phyloP scores from a whole-genome alignment of 768 basidiomycete genomes.

The Naganishia kalamii region DNA sequence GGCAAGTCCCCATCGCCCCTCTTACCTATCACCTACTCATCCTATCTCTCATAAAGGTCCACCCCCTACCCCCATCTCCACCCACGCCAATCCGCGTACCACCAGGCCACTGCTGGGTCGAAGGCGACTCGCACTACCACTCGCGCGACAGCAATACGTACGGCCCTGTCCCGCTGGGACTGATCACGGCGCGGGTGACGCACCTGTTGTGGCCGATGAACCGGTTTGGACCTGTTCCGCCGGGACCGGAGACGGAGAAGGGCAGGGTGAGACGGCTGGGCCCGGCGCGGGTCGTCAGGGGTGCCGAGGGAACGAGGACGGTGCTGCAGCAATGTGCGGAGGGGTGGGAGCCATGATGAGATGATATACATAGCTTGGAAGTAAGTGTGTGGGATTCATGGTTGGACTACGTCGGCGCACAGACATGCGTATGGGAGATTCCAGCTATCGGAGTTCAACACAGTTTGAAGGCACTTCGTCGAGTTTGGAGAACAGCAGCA shows the following conservation, averaged over 20 bases:
- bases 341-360: background rate
- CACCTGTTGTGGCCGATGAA: conserved; percentile 43
- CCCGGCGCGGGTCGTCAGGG: background rate
- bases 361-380: too few relatives aligned
- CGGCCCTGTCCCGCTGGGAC: conserved; percentile 44
- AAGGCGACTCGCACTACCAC: conserved; percentile 45
- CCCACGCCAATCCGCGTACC: conserved; percentile 44
- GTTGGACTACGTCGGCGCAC: too few relatives aligned
- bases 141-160: conserved; percentile 46
- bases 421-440: too few relatives aligned
- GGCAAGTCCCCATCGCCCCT: conserved; percentile 25
- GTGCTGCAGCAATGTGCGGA: background rate
- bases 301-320: background rate
- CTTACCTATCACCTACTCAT: background rate
- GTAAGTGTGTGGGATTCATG: too few relatives aligned
- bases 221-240: conserved; percentile 33
- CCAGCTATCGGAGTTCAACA: too few relatives aligned
- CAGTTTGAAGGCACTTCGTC: too few relatives aligned
- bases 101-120: conserved; percentile 47
- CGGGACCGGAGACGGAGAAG: conserved; percentile 31
- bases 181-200: conserved; percentile 42
- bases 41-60: conserved; percentile 27
- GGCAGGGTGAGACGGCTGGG: conserved; percentile 30
- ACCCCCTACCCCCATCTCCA: conserved; percentile 41
- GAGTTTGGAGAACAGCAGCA: too few relatives aligned